Percentiles rank a stretch among this genome's conserved stretches.
Conservation (phyloP, 78 protist species). For the Dictyostelium firmibasis region DNA sequence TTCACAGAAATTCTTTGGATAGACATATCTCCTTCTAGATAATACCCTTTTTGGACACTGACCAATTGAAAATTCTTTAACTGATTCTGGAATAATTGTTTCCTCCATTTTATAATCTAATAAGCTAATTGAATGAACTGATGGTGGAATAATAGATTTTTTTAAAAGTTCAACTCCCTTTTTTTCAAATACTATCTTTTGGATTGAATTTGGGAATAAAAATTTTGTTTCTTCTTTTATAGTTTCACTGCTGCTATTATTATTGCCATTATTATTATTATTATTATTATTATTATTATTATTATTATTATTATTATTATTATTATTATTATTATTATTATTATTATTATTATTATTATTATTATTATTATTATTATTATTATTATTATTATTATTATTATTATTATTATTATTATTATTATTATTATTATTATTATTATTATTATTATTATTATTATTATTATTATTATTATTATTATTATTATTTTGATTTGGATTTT, state of each 20-base stretch:
- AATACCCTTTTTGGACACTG: background rate
- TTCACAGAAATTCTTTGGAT: background rate
- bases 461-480: too few relatives aligned
- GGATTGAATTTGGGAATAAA: background rate
- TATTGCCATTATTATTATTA: background rate
- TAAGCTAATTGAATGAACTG: background rate
- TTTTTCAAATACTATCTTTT: background rate
- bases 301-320: conserved; percentile 8
- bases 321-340: background rate
- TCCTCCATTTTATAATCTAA: background rate
- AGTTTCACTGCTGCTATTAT: background rate
- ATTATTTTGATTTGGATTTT: background rate
- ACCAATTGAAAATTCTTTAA: background rate
- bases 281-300: background rate
- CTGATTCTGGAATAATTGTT: background rate
- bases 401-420: background rate
- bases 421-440: background rate
- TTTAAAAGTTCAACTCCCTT: background rate
- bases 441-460: background rate
- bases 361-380: background rate
- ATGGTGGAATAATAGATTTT: background rate
- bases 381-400: background rate
- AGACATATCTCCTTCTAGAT: background rate
- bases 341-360: conserved; percentile 1
- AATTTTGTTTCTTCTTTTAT: background rate